These are phyloP conservation scores for Fusarium solani-melongenae DNA, from an alignment of 2,329 filamentous ascomycete genomes.

Conservation along the genomic window DNA sequence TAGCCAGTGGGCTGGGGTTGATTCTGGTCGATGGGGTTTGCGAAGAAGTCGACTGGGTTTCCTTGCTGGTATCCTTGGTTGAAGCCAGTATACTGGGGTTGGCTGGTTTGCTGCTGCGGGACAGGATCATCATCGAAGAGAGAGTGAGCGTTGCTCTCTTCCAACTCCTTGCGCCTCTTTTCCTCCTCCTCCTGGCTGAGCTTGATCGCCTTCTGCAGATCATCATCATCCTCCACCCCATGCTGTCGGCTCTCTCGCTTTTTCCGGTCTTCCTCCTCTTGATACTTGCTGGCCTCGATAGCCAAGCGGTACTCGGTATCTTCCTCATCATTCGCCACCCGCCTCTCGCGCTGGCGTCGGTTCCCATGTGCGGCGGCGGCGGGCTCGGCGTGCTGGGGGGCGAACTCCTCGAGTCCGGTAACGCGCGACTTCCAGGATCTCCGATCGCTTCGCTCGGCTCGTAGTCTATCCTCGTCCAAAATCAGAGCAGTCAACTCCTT, in stretches of 20 bases:
- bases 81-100: slow-evolving; percentile 86
- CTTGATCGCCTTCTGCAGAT: slow-evolving; percentile 93
- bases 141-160: slow-evolving; percentile 84
- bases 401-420: slow-evolving; percentile 88
- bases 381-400: slow-evolving; percentile 56
- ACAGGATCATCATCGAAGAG: slow-evolving; percentile 86
- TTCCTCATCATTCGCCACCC: slow-evolving; percentile 76
- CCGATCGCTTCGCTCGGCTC: slow-evolving; percentile 88
- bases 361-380: slow-evolving; percentile 12
- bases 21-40: slow-evolving; percentile 85
- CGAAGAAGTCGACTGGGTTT: slow-evolving; percentile 95
- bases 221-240: slow-evolving; percentile 77
- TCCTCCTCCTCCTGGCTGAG: slow-evolving; percentile 96
- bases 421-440: slow-evolving; percentile 98
- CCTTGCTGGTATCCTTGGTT: slow-evolving; percentile 99
- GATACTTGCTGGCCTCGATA: slow-evolving; percentile 92
- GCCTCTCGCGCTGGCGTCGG: slow-evolving; percentile 60
- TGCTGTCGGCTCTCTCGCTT: slow-evolving; percentile 74
- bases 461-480: slow-evolving; percentile 91
- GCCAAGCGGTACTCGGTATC: slow-evolving; percentile 92
- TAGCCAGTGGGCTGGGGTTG: slow-evolving; percentile 86
- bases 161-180: slow-evolving; percentile 84
- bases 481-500: slow-evolving; percentile 95
- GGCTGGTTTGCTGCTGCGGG: slow-evolving; percentile 62
- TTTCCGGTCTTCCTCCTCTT: slow-evolving; percentile 88